Evolutionary conservation across 768 basidiomycete genomes (phyloP), one percentile per base, ranked within the genome.

Genomic region (Auricularia heimuer): DNA sequence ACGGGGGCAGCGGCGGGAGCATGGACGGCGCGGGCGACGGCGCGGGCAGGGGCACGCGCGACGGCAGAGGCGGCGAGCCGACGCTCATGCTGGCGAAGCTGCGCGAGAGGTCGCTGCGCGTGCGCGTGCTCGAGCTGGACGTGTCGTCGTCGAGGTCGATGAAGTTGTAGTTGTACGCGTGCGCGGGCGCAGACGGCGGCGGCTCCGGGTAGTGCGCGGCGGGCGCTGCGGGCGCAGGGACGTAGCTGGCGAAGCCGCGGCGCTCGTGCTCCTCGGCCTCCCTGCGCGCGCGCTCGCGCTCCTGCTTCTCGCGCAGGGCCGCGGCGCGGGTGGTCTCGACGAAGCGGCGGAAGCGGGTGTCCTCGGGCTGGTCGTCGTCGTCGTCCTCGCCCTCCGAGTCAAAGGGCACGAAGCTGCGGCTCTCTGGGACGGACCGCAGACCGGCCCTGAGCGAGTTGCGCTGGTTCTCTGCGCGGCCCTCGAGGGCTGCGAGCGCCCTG

Each of bases 71-170:
- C 54, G 29, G 56, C 56, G 24, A 60, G 56, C 14, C 47, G 56
- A 60, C 24, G 34, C 56, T 60, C 29, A 60, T 29, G 24, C 56
- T 35, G 7, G 56, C 56, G 14, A 60, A 60, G 29, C 29, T 60
- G 56, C 56, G 56, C 56, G 56, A 60, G 14, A 60, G 34, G 29
- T 29, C 34, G 56, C 56, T 60, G 24, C 56, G 56, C 6, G 56
- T 60, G 29, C 56, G 56, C 4, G 56, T 60, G 56, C 56, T 60
- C 56, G 56, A 60, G 56, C 18, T 51, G 47, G 47, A 51, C 47
- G 24, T 14, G 56, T 60, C 56, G 56, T 60, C 56, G 34, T 60
- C 56, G 56, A 60, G 56, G 33, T 60, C 56, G 24, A 60, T 60
- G 34, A 60, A 60, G 24, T 60, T 60, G 8, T 60, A 35, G 56